A percentile compares a stretch with the other conserved stretches of the same genome.
phyloP scores from a whole-genome alignment of 352 stramenopile species.

The Globisporangium lucens region DNA sequence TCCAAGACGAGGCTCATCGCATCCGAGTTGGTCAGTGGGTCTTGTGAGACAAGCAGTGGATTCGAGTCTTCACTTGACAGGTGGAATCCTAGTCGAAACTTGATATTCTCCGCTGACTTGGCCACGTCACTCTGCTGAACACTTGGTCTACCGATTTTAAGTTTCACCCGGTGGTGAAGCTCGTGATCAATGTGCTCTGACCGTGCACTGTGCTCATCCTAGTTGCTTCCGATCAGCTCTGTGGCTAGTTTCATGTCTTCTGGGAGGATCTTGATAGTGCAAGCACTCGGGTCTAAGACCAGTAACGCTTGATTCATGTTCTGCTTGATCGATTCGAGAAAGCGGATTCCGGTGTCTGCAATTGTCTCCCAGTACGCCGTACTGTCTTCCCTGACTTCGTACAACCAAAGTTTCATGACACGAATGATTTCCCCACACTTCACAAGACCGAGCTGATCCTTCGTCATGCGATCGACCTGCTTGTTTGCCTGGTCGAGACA shows the following conservation, averaged over 20 bases:
- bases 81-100: conserved; percentile 41
- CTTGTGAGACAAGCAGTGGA: background rate
- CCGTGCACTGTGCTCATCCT: background rate
- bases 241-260: conserved; percentile 9
- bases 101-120: conserved; percentile 23
- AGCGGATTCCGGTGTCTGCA: conserved; percentile 16
- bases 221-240: conserved; percentile 6
- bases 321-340: conserved; percentile 20
- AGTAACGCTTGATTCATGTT: conserved; percentile 16
- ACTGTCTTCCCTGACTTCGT: conserved; percentile 25
- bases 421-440: conserved; percentile 50
- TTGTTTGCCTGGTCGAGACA: conserved; percentile 28
- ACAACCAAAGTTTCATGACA: conserved; percentile 41
- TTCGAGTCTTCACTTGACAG: conserved; percentile 14
- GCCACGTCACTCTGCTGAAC: background rate
- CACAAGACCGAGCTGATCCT: conserved; percentile 42
- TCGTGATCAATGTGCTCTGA: conserved; percentile 25
- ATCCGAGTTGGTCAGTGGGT: conserved; percentile 15
- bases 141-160: conserved; percentile 22
- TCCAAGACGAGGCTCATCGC: conserved; percentile 26
- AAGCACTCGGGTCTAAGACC: conserved; percentile 6
- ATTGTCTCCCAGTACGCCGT: conserved; percentile 35
- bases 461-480: conserved; percentile 29
- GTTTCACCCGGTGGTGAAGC: conserved; percentile 32
- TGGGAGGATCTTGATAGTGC: conserved; percentile 13